These are phyloP conservation scores for Malus hybrid DNA, from an alignment of 331 rosid species.

Conservation along the genomic window DNA sequence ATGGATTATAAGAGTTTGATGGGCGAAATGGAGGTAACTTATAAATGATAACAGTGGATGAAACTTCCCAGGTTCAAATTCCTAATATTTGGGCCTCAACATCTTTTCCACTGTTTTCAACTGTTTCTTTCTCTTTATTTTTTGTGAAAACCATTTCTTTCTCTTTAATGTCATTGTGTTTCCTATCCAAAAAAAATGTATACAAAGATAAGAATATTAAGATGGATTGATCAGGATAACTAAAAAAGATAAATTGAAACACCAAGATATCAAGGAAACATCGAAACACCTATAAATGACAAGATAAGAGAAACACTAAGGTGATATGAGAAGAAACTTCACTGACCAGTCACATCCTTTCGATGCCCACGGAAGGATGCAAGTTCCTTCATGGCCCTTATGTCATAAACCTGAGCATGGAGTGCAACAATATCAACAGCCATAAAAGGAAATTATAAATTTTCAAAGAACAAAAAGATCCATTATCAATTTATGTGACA, in stretches of 20 bases:
- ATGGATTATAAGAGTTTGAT: background rate
- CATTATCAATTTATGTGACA: background rate
- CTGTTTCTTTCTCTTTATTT: background rate
- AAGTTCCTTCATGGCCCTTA: constrained; percentile 98
- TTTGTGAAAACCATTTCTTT: background rate
- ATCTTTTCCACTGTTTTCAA: background rate
- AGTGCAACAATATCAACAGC: constrained; percentile 9
- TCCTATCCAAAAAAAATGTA: background rate
- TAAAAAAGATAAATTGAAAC: background rate
- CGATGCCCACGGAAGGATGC: constrained; percentile 97
- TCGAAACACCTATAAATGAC: background rate
- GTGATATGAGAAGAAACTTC: constrained; percentile 6
- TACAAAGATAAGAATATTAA: background rate
- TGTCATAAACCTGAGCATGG: constrained; percentile 77
- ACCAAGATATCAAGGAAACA: background rate
- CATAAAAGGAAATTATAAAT: background rate
- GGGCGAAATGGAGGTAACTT: background rate
- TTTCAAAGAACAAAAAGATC: background rate
- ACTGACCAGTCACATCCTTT: constrained; percentile 90
- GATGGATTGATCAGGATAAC: background rate
- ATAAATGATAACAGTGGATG: too few relatives aligned
- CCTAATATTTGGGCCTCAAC: background rate
- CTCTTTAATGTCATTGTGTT: background rate
- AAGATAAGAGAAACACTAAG: background rate
- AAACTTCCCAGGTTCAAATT: too few relatives aligned